Conservation (phyloP, 1,139 yeast species). For the Nakaseomyces glabratus region DNA sequence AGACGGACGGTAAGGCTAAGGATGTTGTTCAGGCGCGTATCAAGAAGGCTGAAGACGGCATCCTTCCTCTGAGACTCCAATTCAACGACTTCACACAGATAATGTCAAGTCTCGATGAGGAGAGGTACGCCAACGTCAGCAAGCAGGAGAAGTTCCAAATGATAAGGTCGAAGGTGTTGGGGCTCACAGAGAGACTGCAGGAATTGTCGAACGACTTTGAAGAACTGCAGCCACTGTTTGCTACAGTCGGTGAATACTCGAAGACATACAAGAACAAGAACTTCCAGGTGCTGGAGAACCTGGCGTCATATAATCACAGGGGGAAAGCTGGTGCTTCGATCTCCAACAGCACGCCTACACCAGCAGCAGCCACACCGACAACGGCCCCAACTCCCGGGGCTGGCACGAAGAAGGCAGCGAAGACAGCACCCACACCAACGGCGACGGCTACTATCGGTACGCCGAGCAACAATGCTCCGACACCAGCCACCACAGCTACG, state of each 20-base stretch:
- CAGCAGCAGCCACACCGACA: constrained; percentile 18
- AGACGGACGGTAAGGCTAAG: constrained; percentile 10
- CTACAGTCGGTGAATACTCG: constrained; percentile 22
- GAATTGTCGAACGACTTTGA: constrained; percentile 21
- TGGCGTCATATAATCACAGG: constrained; percentile 10
- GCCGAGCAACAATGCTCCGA: not conserved
- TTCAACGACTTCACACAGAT: constrained; percentile 25
- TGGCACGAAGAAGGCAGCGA: not conserved
- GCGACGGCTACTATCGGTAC: constrained; percentile 7
- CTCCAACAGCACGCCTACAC: constrained; percentile 15
- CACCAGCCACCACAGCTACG: constrained; percentile 3
- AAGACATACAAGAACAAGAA: constrained; percentile 17
- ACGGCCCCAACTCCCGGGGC: constrained; percentile 12
- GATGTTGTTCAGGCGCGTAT: constrained; percentile 12
- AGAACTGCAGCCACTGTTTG: constrained; percentile 23
- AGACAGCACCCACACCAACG: constrained; percentile 11
- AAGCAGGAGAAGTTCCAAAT: constrained; percentile 20
- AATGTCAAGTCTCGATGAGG: constrained; percentile 20
- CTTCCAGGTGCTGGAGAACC: constrained; percentile 23
- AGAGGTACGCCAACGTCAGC: constrained; percentile 10
- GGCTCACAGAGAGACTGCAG: constrained; percentile 20
- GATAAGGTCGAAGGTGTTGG: constrained; percentile 19
- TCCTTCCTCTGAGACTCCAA: constrained; percentile 25
- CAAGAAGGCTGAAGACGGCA: constrained; percentile 15
- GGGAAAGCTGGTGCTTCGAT: constrained; percentile 13